These are phyloP conservation scores for Solanum dulcamara DNA, from an alignment of 257 asterid species.

Conservation along the genomic window DNA sequence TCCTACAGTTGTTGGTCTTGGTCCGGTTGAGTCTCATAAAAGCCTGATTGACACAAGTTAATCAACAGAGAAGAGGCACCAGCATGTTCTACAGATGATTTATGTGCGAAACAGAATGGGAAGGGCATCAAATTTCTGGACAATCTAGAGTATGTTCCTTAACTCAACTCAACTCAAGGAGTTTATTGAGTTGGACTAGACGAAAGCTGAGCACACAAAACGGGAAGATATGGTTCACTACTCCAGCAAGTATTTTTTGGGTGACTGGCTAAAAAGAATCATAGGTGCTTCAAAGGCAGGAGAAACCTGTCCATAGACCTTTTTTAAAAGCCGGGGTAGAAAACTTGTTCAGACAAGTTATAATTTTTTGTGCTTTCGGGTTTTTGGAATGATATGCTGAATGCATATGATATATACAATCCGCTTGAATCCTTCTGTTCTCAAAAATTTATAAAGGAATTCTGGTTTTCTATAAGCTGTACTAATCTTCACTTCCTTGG, in stretches of 20 bases:
- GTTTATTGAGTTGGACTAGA: neutral
- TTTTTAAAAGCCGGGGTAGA: neutral
- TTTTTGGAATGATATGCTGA: neutral
- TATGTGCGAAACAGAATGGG: neutral
- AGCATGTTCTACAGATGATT: neutral
- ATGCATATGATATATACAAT: neutral
- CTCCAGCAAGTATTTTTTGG: neutral
- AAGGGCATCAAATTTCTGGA: neutral
- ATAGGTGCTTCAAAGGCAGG: neutral
- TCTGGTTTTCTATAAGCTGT: neutral
- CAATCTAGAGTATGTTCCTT: neutral
- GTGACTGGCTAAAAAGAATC: neutral
- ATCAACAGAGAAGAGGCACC: neutral
- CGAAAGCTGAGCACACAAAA: neutral
- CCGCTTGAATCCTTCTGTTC: neutral
- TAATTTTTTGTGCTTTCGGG: neutral
- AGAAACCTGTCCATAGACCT: neutral
- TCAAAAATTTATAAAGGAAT: neutral
- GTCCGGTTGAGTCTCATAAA: neutral
- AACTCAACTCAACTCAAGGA: neutral
- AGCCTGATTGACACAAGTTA: neutral
- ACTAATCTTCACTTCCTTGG: neutral
- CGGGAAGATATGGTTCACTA: neutral
- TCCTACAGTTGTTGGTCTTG: neutral
- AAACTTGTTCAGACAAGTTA: neutral